Evolutionary conservation across 1,139 yeast genomes (phyloP).

Genomic region (Lizanozyma gosingica): DNA sequence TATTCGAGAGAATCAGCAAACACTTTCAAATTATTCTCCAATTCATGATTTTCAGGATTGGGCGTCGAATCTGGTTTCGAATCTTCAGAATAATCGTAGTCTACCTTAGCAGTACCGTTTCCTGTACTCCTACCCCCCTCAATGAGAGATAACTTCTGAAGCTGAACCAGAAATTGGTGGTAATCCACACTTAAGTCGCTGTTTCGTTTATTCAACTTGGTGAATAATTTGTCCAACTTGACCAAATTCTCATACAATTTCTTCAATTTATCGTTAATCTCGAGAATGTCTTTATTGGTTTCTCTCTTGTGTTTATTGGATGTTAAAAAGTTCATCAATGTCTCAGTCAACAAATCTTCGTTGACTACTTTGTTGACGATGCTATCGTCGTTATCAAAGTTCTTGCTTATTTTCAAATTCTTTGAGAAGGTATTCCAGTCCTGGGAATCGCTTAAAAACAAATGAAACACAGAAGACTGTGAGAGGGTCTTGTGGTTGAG

Average conservation of each 20-base stretch:
- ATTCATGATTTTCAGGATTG: not conserved
- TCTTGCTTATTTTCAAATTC: constrained; percentile 39
- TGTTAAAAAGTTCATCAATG: constrained; percentile 85
- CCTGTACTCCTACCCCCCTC: constrained; percentile 13
- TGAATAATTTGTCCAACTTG: constrained; percentile 71
- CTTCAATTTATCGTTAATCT: constrained; percentile 73
- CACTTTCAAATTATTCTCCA: constrained; percentile 23
- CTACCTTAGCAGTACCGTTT: not conserved
- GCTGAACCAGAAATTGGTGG: constrained; percentile 60
- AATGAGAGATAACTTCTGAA: constrained; percentile 57
- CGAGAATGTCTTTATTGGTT: constrained; percentile 69
- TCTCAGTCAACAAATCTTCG: constrained; percentile 69
- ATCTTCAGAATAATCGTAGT: constrained; percentile 11
- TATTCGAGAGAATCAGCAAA: constrained; percentile 43
- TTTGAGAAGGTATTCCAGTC: constrained; percentile 82
- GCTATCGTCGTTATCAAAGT: constrained; percentile 10
- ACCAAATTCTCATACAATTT: constrained; percentile 75
- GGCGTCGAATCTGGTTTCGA: constrained; percentile 1
- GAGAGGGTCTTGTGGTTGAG: constrained; percentile 66
- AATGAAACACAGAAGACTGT: constrained; percentile 61
- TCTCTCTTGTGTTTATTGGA: constrained; percentile 61
- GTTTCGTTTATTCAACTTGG: constrained; percentile 65
- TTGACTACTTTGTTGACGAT: constrained; percentile 8
- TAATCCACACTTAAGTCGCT: constrained; percentile 67
- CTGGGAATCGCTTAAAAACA: constrained; percentile 63